phyloP scores from a whole-genome alignment of 768 basidiomycete genomes.

The Amanita pseudoporphyria region DNA sequence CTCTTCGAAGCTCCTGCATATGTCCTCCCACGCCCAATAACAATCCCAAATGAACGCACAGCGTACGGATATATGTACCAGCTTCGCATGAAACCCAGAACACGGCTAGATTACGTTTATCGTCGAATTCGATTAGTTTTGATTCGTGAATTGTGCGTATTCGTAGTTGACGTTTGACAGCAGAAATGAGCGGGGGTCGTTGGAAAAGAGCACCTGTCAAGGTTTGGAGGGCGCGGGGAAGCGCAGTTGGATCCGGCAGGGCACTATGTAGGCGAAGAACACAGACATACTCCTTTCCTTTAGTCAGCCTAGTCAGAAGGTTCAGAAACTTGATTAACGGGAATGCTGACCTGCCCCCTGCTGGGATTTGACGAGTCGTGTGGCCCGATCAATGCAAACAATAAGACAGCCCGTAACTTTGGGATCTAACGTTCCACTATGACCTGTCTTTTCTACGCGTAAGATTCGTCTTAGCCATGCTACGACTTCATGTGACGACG shows the following conservation, averaged over 20 bases:
- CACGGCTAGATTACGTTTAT: slow-evolving; percentile 91
- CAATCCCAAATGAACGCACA: slow-evolving; percentile 95
- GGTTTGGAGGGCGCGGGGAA: slow-evolving; percentile 92
- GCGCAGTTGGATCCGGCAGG: slow-evolving; percentile 71
- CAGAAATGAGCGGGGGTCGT: slow-evolving; percentile 96
- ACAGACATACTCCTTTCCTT: slow-evolving; percentile 97
- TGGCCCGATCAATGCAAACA: slow-evolving; percentile 98
- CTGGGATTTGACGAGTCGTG: slow-evolving; percentile 94
- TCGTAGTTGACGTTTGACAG: slow-evolving; percentile 96
- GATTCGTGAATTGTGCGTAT: slow-evolving; percentile 97
- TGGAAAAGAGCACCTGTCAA: slow-evolving; percentile 98
- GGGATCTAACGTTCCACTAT: slow-evolving; percentile 97
- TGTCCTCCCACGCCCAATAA: slow-evolving; percentile 97
- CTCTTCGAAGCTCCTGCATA: slow-evolving; percentile 97
- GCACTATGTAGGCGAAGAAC: slow-evolving; percentile 86
- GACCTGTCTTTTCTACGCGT: slow-evolving; percentile 95
- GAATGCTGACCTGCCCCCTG: slow-evolving; percentile 82
- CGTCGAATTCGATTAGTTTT: slow-evolving; percentile 93
- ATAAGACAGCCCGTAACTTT: slow-evolving; percentile 99
- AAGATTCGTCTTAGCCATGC: slow-evolving; percentile 98
- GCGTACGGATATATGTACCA: slow-evolving; percentile 91
- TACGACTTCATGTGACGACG: slow-evolving; percentile 98
- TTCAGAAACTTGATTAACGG: slow-evolving; percentile 2
- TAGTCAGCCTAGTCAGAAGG: neutral
- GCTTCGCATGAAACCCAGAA: slow-evolving; percentile 99